Conservation (phyloP, 192 early-diverging fungal genomes). For the Cladochytrium replicatum region DNA sequence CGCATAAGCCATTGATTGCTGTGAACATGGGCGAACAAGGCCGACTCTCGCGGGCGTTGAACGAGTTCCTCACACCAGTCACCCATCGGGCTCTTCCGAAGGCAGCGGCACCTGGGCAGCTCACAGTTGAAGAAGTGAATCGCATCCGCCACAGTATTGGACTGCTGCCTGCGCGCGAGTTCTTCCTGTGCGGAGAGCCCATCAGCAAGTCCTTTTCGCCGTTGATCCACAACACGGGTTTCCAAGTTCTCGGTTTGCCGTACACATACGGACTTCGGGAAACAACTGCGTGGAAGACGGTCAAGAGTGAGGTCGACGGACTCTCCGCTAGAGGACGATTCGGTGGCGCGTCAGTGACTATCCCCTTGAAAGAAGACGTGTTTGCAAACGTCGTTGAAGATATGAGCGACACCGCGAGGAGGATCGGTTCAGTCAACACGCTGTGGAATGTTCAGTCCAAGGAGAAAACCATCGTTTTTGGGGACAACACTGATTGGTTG, state of each 20-base stretch:
- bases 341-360: slow-evolving; percentile 93
- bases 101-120: slow-evolving; percentile 88
- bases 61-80: slow-evolving; percentile 86
- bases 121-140: slow-evolving; percentile 71
- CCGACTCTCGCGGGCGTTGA: slow-evolving; percentile 83
- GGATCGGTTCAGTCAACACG: slow-evolving; percentile 95
- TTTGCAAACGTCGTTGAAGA: slow-evolving; percentile 53
- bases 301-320: slow-evolving; percentile 25
- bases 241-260: slow-evolving; percentile 73
- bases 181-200: slow-evolving; percentile 83
- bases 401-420: slow-evolving; percentile 63
- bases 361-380: slow-evolving; percentile 87
- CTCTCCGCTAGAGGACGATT: slow-evolving; percentile 41
- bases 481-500: slow-evolving; percentile 95
- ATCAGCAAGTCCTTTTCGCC: slow-evolving; percentile 88
- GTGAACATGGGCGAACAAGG: slow-evolving; percentile 89
- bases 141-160: slow-evolving; percentile 61
- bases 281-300: slow-evolving; percentile 48
- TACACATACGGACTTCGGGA: slow-evolving; percentile 70
- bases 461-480: slow-evolving; percentile 37
- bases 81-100: slow-evolving; percentile 73
- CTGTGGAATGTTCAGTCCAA: slow-evolving; percentile 28
- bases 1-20: slow-evolving; percentile 70
- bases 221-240: slow-evolving; percentile 85
- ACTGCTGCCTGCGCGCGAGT: slow-evolving; percentile 51